Evolutionary conservation across 2,329 filamentous ascomycete genomes (phyloP), one percentile per base, ranked within the genome.

Genomic region (Cercospora sojina): DNA sequence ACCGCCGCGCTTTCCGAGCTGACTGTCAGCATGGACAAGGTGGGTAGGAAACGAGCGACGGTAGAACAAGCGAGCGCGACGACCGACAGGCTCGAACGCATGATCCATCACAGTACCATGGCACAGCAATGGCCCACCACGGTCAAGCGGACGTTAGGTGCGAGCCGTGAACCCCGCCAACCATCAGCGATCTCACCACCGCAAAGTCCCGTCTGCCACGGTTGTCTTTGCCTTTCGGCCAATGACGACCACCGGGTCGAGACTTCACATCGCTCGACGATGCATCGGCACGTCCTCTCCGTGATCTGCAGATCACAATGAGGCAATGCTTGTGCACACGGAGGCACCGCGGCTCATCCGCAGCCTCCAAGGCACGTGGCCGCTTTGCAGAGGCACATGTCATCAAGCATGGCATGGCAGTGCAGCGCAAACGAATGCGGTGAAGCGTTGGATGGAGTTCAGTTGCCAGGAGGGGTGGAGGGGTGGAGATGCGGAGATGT

Each of bases 151-250:
- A 31, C 47, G 47, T 51, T 43, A 32, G 57, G 32, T 32, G 55
- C 41, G 49, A 56, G 35, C 13, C 38, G 20, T 47, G 25, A 23
- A 9, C 49, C 60, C 41, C 23, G 29, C 47, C 25, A 49, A 60
- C 58, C 58, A 60, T 60, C 18, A 20, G 31, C 32, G 59, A 35
- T 51, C 13, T 3, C 59, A 62, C 59, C 25, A 47, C 13, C 43
- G 59, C 47, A 41, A 56, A 62, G 31, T 56, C 47, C 47, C 60
- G 60, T 56, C 20, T 49, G 60, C 60, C 60, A 62, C 23, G 31
- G 18, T 29, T 31, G 29, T 29, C 18, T 62, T 53, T 41, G 27
- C 20, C 29, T 62, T 62, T 53, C 35, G 27, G 25, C 60, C 47
- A 62, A 62, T 61, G 59, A 47, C 58, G 23, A 51, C 25, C 6